Conservation (phyloP, 2,329 filamentous ascomycete species). For the Aureobasidium leucospermi region DNA sequence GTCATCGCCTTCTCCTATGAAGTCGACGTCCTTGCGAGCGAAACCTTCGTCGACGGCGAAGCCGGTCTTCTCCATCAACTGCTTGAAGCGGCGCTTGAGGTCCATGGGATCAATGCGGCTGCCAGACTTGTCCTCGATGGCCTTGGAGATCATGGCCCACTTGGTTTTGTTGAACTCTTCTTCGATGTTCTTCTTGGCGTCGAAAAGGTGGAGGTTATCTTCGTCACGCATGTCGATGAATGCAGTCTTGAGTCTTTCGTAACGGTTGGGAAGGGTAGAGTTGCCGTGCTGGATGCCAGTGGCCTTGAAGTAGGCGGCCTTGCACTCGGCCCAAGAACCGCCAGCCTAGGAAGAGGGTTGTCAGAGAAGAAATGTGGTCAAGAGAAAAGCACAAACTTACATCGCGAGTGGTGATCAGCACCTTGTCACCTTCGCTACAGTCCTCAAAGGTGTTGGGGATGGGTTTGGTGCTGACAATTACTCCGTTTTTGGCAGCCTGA, state of each 20-base stretch:
- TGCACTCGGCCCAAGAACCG: slow-evolving; percentile 23
- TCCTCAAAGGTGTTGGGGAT: slow-evolving; percentile 23
- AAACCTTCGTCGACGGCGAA: background rate
- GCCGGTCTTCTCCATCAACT: slow-evolving; percentile 27
- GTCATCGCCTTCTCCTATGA: background rate
- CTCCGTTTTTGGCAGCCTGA: background rate
- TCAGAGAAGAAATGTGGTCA: background rate
- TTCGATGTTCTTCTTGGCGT: slow-evolving; percentile 34
- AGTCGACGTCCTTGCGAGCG: background rate
- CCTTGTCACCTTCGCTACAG: slow-evolving; percentile 23
- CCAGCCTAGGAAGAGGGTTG: background rate
- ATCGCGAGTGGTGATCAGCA: slow-evolving; percentile 24
- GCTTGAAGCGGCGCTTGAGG: slow-evolving; percentile 35
- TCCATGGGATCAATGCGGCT: slow-evolving; percentile 23
- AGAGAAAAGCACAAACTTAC: slow-evolving; percentile 6
- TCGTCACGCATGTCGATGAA: slow-evolving; percentile 30
- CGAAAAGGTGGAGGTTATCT: slow-evolving; percentile 28
- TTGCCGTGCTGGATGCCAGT: slow-evolving; percentile 28
- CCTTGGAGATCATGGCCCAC: slow-evolving; percentile 31
- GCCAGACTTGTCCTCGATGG: slow-evolving; percentile 26
- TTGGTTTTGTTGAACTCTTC: slow-evolving; percentile 33
- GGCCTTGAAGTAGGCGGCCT: slow-evolving; percentile 21
- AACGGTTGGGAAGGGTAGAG: slow-evolving; percentile 33
- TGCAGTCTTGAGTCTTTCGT: slow-evolving; percentile 32
- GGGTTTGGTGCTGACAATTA: slow-evolving; percentile 17